Percentiles rank a stretch among this genome's conserved stretches.
These are phyloP conservation scores for Trichoderma asperellum DNA, from an alignment of 2,329 filamentous ascomycete species.

Conservation along the genomic window DNA sequence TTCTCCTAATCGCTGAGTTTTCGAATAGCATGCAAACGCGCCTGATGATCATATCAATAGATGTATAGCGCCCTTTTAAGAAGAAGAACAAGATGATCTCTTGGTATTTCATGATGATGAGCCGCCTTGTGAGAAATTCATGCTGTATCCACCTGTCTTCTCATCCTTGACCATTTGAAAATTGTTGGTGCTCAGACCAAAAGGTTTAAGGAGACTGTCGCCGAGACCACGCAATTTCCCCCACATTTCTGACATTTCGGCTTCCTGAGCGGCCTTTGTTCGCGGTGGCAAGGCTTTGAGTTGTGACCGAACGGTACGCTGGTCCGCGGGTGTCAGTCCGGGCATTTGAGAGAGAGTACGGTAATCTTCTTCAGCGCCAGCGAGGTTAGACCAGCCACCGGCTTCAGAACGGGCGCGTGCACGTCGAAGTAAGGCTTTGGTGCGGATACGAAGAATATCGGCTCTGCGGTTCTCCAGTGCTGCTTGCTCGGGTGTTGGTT, in stretches of 20 bases:
- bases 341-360: slow-evolving; percentile 62
- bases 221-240: slow-evolving; percentile 90
- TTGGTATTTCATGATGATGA: slow-evolving; percentile 25
- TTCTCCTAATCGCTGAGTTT: background rate
- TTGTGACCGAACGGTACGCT: slow-evolving; percentile 67
- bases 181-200: slow-evolving; percentile 90
- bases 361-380: slow-evolving; percentile 81
- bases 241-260: slow-evolving; percentile 96
- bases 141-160: slow-evolving; percentile 86
- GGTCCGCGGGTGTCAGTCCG: slow-evolving; percentile 65
- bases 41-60: background rate
- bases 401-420: slow-evolving; percentile 72
- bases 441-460: slow-evolving; percentile 76
- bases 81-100: background rate
- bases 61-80: background rate
- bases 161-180: slow-evolving; percentile 94
- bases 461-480: slow-evolving; percentile 42
- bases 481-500: slow-evolving; percentile 25
- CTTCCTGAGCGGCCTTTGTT: slow-evolving; percentile 78
- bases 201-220: slow-evolving; percentile 89
- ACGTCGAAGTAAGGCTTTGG: slow-evolving; percentile 80
- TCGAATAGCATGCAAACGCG: too few relatives aligned
- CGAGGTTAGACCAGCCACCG: slow-evolving; percentile 77
- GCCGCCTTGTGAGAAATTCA: slow-evolving; percentile 71
- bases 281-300: slow-evolving; percentile 67